phyloP scores from a whole-genome alignment of 176 grass and related monocot genomes.

The Triticum monococcum region DNA sequence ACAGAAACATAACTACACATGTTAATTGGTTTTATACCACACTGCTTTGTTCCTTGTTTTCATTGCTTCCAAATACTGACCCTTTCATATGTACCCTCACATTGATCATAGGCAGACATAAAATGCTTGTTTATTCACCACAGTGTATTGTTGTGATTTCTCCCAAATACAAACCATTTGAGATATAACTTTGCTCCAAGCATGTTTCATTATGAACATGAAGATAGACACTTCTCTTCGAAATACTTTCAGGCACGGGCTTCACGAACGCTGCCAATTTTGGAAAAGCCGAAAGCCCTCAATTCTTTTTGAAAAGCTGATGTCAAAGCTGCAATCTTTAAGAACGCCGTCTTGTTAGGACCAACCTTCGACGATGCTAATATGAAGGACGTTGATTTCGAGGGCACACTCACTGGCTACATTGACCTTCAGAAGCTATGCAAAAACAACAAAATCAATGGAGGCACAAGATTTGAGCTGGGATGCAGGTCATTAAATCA shows the following conservation, averaged over 20 bases:
- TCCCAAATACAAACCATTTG: neutral
- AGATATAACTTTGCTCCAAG: too few relatives aligned
- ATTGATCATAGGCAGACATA: too few relatives aligned
- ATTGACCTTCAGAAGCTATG: conserved; percentile 96
- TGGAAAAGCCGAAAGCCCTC: conserved; percentile 45
- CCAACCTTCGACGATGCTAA: conserved; percentile 43
- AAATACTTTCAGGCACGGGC: conserved; percentile 53
- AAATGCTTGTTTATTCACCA: neutral
- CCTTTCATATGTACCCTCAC: too few relatives aligned
- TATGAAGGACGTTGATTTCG: conserved; percentile 45
- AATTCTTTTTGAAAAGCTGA: conserved; percentile 56
- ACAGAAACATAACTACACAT: too few relatives aligned
- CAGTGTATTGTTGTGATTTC: neutral
- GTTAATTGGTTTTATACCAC: too few relatives aligned
- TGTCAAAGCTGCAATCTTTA: conserved; percentile 51
- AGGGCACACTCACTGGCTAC: conserved; percentile 30
- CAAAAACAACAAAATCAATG: conserved; percentile 56
- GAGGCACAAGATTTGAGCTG: conserved; percentile 44
- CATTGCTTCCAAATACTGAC: too few relatives aligned
- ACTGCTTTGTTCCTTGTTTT: too few relatives aligned
- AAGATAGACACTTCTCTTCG: too few relatives aligned
- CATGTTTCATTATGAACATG: too few relatives aligned
- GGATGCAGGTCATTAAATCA: conserved; percentile 60
- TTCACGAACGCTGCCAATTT: conserved; percentile 86
- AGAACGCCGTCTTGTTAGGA: too few relatives aligned